Evolutionary conservation across 768 basidiomycete species (phyloP), one percentile per base, ranked within the genome.

Genomic region (Termitomyces eurrhizus): DNA sequence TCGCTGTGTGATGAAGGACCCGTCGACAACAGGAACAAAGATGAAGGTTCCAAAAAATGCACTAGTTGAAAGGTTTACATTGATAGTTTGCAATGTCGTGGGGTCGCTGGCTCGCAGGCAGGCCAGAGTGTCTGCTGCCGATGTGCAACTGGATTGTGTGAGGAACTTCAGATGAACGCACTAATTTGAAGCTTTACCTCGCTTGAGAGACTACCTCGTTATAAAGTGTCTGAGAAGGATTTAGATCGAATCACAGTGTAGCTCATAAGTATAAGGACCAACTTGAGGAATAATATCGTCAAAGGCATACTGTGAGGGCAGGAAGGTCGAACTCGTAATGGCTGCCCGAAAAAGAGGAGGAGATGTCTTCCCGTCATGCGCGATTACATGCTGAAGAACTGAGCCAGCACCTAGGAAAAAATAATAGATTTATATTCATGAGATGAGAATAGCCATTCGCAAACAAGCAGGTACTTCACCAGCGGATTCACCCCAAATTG

Each of bases 1-100:
- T 18, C 78, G 68, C 48, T 78, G 75, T 0, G 72, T 68, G 39
- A 83, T 80, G 60, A 81, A 78, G 1, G 66, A 71, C 2, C 78
- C 81, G 63, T 83, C 82, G 3, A 83, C 73, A 26, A 83, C 80
- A 0, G 81, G 81, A 12, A 73, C 70, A 42, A 78, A 79, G 7
- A 67, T 62, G 39, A 69, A 78, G 1, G 75, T 77, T 1, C 77
- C 78, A 54, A 63, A 78, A 66, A 81, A 78, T 7, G 64, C 74
- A 32, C 66, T 67, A 0, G 3, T 14, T 4, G 67, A 68, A 16
- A 81, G 62, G 9, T 73, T 52, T 4, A 52, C 29, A 57, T 82
- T 82, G 5, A 67, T 69, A 8, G 58, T 59, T 58, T 76, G 68
- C 4, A 84, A 70, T 2, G 59, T 58, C 11, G 59, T 63, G 13